Conservation (phyloP, 108 stramenopile genomes). For the Nitzschia palea region DNA sequence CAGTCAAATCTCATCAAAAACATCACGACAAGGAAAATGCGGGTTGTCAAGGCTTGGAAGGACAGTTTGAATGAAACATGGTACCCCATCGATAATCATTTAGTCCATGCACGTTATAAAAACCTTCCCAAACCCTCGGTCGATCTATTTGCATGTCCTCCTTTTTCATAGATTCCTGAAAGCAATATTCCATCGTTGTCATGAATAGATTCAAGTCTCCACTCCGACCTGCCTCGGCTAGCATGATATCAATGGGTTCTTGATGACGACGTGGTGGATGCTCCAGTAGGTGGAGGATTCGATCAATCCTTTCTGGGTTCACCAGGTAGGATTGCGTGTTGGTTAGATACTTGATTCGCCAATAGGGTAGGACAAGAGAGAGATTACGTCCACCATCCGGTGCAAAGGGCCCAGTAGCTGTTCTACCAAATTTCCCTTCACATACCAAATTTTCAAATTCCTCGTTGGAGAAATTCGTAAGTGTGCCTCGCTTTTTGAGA, state of each 20-base stretch:
- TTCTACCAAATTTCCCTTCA: background rate
- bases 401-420: background rate
- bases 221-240: background rate
- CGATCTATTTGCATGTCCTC: background rate
- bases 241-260: background rate
- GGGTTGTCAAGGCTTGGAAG: no score
- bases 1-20: no score
- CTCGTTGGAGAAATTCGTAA: no score
- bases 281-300: background rate
- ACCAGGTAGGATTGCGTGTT: constrained; percentile 15
- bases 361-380: background rate
- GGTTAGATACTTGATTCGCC: background rate
- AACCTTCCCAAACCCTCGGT: no score
- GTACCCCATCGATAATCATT: no score
- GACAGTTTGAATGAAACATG: no score
- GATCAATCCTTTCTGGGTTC: constrained; percentile 1
- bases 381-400: background rate
- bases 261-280: no score
- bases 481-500: no score
- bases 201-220: background rate
- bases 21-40: no score
- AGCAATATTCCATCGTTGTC: background rate
- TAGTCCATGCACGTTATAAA: no score
- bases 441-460: background rate
- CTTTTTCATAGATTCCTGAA: background rate